Evolutionary conservation across 1,284 basidiomycete genomes (phyloP), one percentile per base, ranked within the genome.

Genomic region (Rhodotorula sp.): DNA sequence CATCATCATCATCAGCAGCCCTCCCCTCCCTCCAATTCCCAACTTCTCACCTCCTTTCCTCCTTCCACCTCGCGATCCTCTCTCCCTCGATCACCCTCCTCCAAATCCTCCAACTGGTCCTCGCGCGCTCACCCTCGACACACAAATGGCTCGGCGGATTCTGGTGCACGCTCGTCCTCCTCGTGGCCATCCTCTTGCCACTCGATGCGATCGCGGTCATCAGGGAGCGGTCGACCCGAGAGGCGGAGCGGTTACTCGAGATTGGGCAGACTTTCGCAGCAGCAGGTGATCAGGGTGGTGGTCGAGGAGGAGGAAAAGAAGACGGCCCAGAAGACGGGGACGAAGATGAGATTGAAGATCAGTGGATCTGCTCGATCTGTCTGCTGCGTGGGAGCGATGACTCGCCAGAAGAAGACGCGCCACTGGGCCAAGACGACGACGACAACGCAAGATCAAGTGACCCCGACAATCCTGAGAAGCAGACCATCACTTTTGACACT

Each of bases 331-430:
- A 12, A 2, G 18, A n/a, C 21, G n/a, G 18, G 1, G 48, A n/a
- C 5, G 5, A 15, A 23, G 28, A 58, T 64, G 52, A 47, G 28
- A 50, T 49, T 3, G 50, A 61, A 15, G 54, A 50, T 15, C 49
- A 54, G 4, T 57, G 58, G 57, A 21, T 16, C 1, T 70, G 69
- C 54, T n/a, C 34, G 5, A 31, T 70, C 7, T 70, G 69, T 49
- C 64, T 70, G 16, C 64, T 70, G 16, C 62, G 66, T 49, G 62
- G 62, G 31, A 16, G 31, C 15, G 34, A 21, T 23, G 57, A 58
- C 8, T 21, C 34, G 21, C 15, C 19, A 1, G 50, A 14, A 38
- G 18, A 10, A n/a, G 6, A 2, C 16, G 15, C 10, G 15, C 4
- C 7, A 14, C n/a, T n/a, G 34, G 52, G 15, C 14, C 12, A 28